Base-by-base conservation (phyloP, 2,329 filamentous ascomycete species). In the Zalaria obscura region DNA sequence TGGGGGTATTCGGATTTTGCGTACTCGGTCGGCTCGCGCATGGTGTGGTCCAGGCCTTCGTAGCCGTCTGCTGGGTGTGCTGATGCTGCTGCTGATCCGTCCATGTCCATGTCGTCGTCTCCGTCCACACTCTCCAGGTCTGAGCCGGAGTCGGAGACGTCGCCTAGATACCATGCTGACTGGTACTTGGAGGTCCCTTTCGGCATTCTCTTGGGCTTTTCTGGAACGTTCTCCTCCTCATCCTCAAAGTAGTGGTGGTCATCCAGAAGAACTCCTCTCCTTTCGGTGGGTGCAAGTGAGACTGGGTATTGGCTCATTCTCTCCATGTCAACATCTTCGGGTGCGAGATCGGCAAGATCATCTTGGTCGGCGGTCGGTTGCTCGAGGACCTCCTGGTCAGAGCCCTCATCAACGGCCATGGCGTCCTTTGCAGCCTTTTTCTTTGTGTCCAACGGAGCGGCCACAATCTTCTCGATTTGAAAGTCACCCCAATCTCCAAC, bases 191-290 rank as follows among this genome's bases (percentile, higher is more conserved):
- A 96, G 2, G 91, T 98, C 48, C 91, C 91, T 61, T 80, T 84
- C 1, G 91, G 91, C 25, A 98, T 64, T 47, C 77, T 76, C 62
- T 80, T 91, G 5, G 84, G 83, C 31, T 70, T 63, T 11, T 76
- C 66, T 11, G 72, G 66, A 40, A 77, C 65, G 35, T 73, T 69
- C 4, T 70, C 67, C 40, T 91, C 81, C 37, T 91, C 86, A 35
- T 96, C 89, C 0, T 88, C 88, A 57, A 96, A 98, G 61, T 98
- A 98, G 58, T 96, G 89, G 59, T 98, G 89, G 50, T 96, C 89
- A 51, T 98, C 91, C 6, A 98, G 70, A 34, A 98, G 67, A 1
- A 98, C 91, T 48, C 89, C 91, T 63, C 89, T 93, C 56, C 67
- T 56, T 44, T 69, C 65, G 26, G 53, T 73, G 50, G 46, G 68